Percentiles rank a stretch among this genome's conserved stretches.
phyloP scores from a whole-genome alignment of 163 green algal genomes.

The Scenedesmus sp. region DNA sequence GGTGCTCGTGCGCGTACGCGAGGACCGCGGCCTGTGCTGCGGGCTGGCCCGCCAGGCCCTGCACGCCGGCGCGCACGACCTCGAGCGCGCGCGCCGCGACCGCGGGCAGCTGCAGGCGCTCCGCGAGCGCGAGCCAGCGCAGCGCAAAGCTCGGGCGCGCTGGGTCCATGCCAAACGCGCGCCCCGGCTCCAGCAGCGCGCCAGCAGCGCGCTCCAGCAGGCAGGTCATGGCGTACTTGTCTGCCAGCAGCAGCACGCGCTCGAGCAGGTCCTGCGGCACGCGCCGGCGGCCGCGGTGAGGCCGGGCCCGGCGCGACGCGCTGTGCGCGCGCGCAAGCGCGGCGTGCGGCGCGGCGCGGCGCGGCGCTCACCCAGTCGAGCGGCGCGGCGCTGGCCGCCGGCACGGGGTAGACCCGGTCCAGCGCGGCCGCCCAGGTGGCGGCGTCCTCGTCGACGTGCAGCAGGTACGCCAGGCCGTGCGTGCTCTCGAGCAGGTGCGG shows the following conservation, averaged over 20 bases:
- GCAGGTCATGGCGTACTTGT: constrained; percentile 35
- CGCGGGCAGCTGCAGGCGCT: constrained; percentile 29
- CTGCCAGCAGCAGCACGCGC: constrained; percentile 20
- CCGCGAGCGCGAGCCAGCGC: constrained; percentile 16
- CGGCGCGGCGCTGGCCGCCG: background rate
- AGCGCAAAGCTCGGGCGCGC: constrained; percentile 24
- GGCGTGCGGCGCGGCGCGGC: no score
- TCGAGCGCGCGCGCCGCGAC: background rate
- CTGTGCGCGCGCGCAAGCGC: background rate
- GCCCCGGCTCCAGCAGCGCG: background rate
- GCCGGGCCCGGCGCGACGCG: background rate
- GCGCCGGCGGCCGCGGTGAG: background rate
- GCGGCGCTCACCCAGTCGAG: constrained; percentile 2
- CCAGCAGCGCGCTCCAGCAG: constrained; percentile 9
- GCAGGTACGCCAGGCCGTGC: constrained; percentile 31
- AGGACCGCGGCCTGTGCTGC: background rate
- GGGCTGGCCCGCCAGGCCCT: constrained; percentile 4
- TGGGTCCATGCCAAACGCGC: constrained; percentile 2
- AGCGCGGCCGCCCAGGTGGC: constrained; percentile 23
- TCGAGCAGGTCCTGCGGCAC: constrained; percentile 17
- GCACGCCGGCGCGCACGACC: background rate
- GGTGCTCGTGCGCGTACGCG: constrained; percentile 24
- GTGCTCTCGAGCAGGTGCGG: constrained; percentile 21
- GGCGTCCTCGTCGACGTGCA: constrained; percentile 31
- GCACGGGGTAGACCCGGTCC: constrained; percentile 37